A percentile compares a stretch with the other conserved stretches of the same genome.
These are phyloP conservation scores for Cyclotella baltica DNA, from an alignment of 108 stramenopile species.

Conservation along the genomic window DNA sequence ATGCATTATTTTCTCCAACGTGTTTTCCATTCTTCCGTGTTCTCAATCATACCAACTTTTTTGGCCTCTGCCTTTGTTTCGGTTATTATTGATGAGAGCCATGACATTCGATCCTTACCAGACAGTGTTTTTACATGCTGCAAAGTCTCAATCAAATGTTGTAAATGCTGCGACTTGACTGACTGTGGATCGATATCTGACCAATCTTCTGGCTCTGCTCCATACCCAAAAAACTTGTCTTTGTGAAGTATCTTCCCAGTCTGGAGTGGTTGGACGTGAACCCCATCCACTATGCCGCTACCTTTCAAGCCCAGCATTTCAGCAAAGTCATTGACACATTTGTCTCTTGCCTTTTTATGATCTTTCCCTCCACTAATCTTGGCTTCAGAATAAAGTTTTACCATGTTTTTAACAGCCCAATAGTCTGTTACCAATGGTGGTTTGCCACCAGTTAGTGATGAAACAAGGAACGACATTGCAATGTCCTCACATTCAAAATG, in stretches of 20 bases:
- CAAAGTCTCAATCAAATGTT: slow-evolving; percentile 25
- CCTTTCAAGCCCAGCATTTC: slow-evolving; percentile 70
- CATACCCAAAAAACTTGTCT: slow-evolving; percentile 50
- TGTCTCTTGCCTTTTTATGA: slow-evolving; percentile 73
- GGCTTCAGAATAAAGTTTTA: slow-evolving; percentile 65
- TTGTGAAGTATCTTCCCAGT: slow-evolving; percentile 28
- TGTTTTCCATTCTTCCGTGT: slow-evolving; percentile 47
- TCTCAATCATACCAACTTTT: slow-evolving; percentile 48
- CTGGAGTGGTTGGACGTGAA: slow-evolving; percentile 21
- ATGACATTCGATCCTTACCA: slow-evolving; percentile 29
- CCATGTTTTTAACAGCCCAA: slow-evolving; percentile 74
- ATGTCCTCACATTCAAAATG: slow-evolving; percentile 89
- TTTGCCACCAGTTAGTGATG: slow-evolving; percentile 68
- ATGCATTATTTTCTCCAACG: too few relatives aligned
- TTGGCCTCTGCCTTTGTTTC: slow-evolving; percentile 40
- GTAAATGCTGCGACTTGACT: slow-evolving; percentile 25
- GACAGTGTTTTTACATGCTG: slow-evolving; percentile 22
- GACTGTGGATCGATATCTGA: slow-evolving; percentile 18
- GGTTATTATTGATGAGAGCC: slow-evolving; percentile 22
- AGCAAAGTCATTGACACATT: slow-evolving; percentile 78
- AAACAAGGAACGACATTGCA: slow-evolving; percentile 83
- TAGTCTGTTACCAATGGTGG: slow-evolving; percentile 80
- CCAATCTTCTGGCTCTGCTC: slow-evolving; percentile 53
- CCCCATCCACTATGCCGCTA: not conserved
- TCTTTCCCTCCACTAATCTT: slow-evolving; percentile 54